A percentile compares a stretch with the other conserved stretches of the same genome.
Evolutionary conservation across 2,329 filamentous ascomycete species (phyloP).

Genomic region (Gyromitra esculenta): DNA sequence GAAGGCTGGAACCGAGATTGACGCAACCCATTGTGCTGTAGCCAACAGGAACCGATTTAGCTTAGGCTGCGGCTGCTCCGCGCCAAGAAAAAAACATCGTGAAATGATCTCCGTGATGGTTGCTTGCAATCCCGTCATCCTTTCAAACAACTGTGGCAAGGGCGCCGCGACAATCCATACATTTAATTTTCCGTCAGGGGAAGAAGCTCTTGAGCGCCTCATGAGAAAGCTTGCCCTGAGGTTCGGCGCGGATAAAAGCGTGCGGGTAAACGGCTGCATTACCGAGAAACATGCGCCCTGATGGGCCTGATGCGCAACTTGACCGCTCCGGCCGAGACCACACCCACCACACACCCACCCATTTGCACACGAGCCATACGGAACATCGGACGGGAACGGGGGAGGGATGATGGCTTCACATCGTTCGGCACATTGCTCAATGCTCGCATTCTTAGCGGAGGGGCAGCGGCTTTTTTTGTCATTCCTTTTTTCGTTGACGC

Average conservation of each 20-base stretch:
- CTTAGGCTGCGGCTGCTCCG: conserved; percentile 22
- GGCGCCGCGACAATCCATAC: conserved; percentile 36
- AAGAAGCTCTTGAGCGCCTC: conserved; percentile 25
- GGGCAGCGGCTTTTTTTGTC: conserved; percentile 37
- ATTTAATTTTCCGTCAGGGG: conserved; percentile 38
- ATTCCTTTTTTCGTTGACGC: conserved; percentile 45
- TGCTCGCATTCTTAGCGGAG: conserved; percentile 49
- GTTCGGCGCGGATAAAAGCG: conserved; percentile 40
- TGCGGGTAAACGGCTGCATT: conserved; percentile 53
- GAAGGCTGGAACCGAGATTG: conserved; percentile 50
- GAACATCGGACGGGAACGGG: conserved; percentile 51
- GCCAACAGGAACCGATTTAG: conserved; percentile 27
- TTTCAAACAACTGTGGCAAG: conserved; percentile 13
- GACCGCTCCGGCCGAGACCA: conserved; percentile 39
- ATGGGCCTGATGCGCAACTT: conserved; percentile 36
- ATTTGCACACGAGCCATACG: conserved; percentile 29
- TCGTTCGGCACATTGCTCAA: conserved; percentile 50
- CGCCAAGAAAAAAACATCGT: conserved; percentile 46
- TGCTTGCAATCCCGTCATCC: conserved; percentile 21
- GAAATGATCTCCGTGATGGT: conserved; percentile 27
- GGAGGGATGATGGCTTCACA: conserved; percentile 48
- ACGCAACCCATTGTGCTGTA: conserved; percentile 37
- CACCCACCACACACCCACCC: conserved; percentile 21
- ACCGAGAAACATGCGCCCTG: conserved; percentile 52
- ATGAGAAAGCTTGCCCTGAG: conserved; percentile 7